Percentiles rank a stretch among this genome's conserved stretches.
Conservation (phyloP, 2,329 filamentous ascomycete genomes). For the Cyphellophora europaea region DNA sequence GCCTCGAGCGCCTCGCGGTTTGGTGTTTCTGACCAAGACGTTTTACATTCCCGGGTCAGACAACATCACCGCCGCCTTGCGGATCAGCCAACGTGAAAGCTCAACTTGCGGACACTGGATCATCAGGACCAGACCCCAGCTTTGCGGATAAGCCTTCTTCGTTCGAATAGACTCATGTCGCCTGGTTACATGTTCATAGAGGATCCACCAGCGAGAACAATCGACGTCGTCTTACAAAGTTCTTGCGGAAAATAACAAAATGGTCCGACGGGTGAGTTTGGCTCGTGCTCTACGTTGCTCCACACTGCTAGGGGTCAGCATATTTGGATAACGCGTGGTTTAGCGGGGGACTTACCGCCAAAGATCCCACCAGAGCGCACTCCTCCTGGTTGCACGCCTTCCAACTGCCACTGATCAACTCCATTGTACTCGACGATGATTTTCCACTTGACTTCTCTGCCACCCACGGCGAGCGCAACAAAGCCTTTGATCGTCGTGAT, state of each 20-base stretch:
- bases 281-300: neutral
- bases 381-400: conserved; percentile 19
- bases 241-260: neutral
- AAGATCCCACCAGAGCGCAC: conserved; percentile 17
- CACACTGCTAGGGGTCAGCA: neutral
- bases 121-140: too few species aligned
- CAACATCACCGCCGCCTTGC: too few species aligned
- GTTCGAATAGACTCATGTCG: too few species aligned
- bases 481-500: conserved; percentile 12
- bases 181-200: too few species aligned
- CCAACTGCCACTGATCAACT: conserved; percentile 19
- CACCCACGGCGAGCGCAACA: conserved; percentile 12
- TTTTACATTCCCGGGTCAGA: too few species aligned
- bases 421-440: conserved; percentile 18
- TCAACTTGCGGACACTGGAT: too few species aligned
- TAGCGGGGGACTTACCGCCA: conserved; percentile 5
- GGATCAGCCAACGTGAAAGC: too few species aligned
- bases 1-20: too few species aligned
- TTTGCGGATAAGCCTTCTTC: too few species aligned
- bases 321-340: neutral
- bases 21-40: too few species aligned
- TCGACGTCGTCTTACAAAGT: neutral
- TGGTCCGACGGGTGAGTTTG: neutral
- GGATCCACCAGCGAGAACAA: too few species aligned
- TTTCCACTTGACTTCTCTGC: conserved; percentile 17